Base-by-base conservation (phyloP, 768 basidiomycete species). In the Boletellus emodensis region DNA sequence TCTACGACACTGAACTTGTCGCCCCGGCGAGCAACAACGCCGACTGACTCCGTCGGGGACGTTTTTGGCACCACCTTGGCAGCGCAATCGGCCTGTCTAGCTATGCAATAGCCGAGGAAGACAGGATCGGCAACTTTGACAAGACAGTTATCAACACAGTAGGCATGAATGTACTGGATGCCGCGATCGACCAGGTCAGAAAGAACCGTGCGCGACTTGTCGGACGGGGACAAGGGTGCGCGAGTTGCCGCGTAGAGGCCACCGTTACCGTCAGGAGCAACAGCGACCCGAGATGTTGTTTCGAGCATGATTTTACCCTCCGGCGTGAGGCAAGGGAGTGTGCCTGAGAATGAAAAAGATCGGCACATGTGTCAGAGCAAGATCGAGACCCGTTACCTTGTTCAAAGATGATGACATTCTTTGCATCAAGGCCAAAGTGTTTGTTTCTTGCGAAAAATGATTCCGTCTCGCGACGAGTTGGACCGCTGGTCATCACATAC, bases 401-500 rank as follows among this genome's bases (percentile, higher is more conserved):
- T 68, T 99, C 91, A 59, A 99, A 99, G 72, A 99, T 79, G 44
- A 97, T 74, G 54, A 99, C 85, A 60, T 96, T 85, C 54, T 82
- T 75, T 50, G 81, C 63, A 45, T 84, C 65, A 53, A 99, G 78
- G 4, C 95, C 94, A 64, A 97, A 99, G 73, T 78, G 89, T 3
- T 69, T 67, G 70, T 93, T 78, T 53, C 80, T 73, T 54, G 72
- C 73, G 72, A 98, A 97, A 77, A 87, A 98, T 24, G 72, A 72
- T 68, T 91, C 89, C 20, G 96, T 98, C 33, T 86, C 88, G 36
- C 71, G 75, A 57, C 93, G 82, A 33, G 96, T 99, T 35, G 95
- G 96, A 20, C 94, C 94, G 64, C 90, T 94, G 49, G 95, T 98
- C 96, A 99, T 99, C 62, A 99, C 84, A 72, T 97, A 98, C 96